Base-by-base conservation (phyloP, 2,329 filamentous ascomycete species). In the Claviceps digitariae region DNA sequence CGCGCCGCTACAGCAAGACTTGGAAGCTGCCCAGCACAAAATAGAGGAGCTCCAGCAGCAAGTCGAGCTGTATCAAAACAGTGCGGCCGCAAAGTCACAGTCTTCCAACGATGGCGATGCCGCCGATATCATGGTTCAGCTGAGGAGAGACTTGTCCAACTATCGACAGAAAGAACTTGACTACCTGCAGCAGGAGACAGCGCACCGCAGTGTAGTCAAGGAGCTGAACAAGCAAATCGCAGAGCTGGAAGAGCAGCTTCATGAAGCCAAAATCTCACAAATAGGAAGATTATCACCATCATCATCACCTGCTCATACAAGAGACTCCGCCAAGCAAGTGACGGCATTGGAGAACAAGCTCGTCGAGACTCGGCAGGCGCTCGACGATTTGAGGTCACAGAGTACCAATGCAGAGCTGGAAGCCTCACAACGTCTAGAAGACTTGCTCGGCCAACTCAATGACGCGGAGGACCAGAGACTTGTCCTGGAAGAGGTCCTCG, bases 111-210 rank as follows among this genome's bases (percentile, higher is more conserved):
- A 66, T 41, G 60, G 58, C 15, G 72, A 74, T 31, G 74, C 72
- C 20, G 70, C 69, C 57, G 70, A 72, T 56, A 81, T 86, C 56
- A 60, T 86, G 20, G 81, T 79, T 10, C 64, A 79, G 25, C 70
- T 87, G 43, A 80, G 80, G 25, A 78, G 77, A 44, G 82, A 84
- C 60, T 71, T 89, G 7, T 74, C 79, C 1, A 75, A 76, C 34
- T 77, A 83, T 4, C 77, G 83, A n/a, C 76, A 81, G 61, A 84
- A 81, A 58, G 84, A 88, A 59, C 75, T 78, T 17, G 76, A 81
- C 20, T 75, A 82, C 51, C 67, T 84, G 31, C 79, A 86, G 59
- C 79, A 81, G n/a, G 85, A 87, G 61, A 70, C 75, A 10, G 67
- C 77, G 7, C 79, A 84, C 58, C 84, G 82, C 59, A 78, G 84